These are phyloP conservation scores for Saccharum hybrid DNA, from an alignment of 202 grass and related monocot species.

Conservation along the genomic window DNA sequence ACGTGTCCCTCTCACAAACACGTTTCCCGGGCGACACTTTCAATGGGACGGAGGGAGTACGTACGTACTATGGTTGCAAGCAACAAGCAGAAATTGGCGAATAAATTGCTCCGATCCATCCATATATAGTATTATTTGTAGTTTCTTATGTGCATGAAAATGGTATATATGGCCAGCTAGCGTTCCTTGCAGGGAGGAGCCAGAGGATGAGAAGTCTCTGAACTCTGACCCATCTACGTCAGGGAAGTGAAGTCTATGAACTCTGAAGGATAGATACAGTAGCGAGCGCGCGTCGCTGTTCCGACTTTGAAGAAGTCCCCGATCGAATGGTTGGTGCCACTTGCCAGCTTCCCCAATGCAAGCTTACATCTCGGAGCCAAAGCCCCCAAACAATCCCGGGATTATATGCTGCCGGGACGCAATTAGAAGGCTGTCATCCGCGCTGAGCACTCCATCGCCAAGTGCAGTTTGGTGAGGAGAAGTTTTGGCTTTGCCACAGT, in stretches of 20 bases:
- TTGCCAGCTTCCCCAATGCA: background rate
- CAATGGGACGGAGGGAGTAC: no score
- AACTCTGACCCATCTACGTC: background rate
- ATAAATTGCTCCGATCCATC: background rate
- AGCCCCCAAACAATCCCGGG: background rate
- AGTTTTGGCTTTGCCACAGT: background rate
- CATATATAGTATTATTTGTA: no score
- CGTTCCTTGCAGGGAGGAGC: no score
- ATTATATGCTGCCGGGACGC: background rate
- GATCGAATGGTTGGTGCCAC: conserved; percentile 36
- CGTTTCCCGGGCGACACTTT: no score
- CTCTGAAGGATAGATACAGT: no score
- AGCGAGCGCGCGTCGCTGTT: background rate
- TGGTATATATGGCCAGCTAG: background rate
- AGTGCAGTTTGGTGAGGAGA: background rate
- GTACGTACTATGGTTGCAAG: no score
- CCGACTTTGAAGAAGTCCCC: background rate
- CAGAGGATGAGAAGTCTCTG: no score
- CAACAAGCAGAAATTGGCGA: background rate
- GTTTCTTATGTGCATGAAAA: conserved; percentile 14
- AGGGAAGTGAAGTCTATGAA: conserved; percentile 21
- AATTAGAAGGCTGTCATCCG: background rate
- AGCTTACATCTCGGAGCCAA: no score
- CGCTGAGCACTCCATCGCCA: background rate
- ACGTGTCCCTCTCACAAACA: no score